Evolutionary conservation across 371 early-diverging fungal genomes (phyloP).

Genomic region (Rhizopus delemar): DNA sequence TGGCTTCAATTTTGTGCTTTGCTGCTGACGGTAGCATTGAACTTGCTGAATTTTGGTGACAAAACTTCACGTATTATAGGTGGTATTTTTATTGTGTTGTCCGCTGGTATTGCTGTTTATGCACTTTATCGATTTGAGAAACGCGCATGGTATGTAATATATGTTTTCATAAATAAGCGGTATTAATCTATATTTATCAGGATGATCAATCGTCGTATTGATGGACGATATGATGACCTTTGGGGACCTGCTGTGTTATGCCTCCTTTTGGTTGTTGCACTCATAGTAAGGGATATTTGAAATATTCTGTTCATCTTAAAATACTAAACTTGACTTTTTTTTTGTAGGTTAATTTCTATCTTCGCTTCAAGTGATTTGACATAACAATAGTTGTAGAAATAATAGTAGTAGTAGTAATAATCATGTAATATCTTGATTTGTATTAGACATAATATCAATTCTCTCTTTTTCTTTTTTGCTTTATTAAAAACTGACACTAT

Average conservation of each 20-base stretch:
- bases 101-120: slow-evolving; percentile 77
- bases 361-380: slow-evolving; percentile 28
- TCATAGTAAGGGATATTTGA: slow-evolving; percentile 21
- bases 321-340: not conserved
- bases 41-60: slow-evolving; percentile 78
- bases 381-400: not conserved
- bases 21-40: slow-evolving; percentile 76
- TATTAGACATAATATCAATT: not conserved
- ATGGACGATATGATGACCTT: slow-evolving; percentile 60
- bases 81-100: slow-evolving; percentile 63
- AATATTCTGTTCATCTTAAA: not conserved
- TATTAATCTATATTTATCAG: slow-evolving; percentile 38
- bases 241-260: slow-evolving; percentile 83
- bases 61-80: slow-evolving; percentile 44
- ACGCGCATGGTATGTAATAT: slow-evolving; percentile 58
- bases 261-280: slow-evolving; percentile 65
- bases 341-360: slow-evolving; percentile 33
- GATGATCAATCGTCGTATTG: slow-evolving; percentile 55
- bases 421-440: no score
- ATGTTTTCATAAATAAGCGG: slow-evolving; percentile 10
- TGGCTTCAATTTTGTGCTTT: slow-evolving; percentile 85
- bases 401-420: no score
- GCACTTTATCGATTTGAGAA: slow-evolving; percentile 88
- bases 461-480: slow-evolving; percentile 1
- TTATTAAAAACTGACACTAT: slow-evolving; percentile 73